A percentile compares a stretch with the other conserved stretches of the same genome.
Evolutionary conservation across 1,139 yeast species (phyloP).

Genomic region (Sugiyamaella japonica): DNA sequence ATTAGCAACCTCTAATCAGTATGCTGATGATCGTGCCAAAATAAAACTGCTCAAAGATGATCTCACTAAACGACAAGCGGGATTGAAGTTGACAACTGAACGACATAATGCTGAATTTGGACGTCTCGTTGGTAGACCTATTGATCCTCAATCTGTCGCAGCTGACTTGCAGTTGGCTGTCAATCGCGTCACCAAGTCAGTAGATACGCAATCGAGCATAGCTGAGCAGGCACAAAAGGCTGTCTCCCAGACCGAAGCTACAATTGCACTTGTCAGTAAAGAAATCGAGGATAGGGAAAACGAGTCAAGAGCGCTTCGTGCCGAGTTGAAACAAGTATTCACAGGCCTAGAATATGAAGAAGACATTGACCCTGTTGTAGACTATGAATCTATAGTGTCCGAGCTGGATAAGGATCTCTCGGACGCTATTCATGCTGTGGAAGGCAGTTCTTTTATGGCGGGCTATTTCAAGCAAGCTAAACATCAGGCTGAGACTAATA

Average conservation of each 20-base stretch:
- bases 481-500: conserved; percentile 50
- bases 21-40: conserved; percentile 59
- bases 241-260: conserved; percentile 18
- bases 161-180: conserved; percentile 20
- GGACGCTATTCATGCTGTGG: conserved; percentile 59
- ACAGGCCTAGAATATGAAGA: conserved; percentile 2
- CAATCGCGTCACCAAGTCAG: background rate
- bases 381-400: conserved; percentile 36
- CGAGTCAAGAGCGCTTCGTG: conserved; percentile 25
- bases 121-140: conserved; percentile 28
- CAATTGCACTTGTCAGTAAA: conserved; percentile 23
- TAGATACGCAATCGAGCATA: background rate
- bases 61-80: conserved; percentile 36
- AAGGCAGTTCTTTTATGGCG: conserved; percentile 64
- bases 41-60: conserved; percentile 48
- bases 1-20: conserved; percentile 54
- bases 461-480: conserved; percentile 66
- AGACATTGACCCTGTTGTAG: conserved; percentile 6
- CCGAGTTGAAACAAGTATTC: conserved; percentile 28
- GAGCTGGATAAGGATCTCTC: conserved; percentile 63
- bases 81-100: conserved; percentile 34
- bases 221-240: conserved; percentile 14
- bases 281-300: conserved; percentile 27
- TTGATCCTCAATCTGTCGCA: conserved; percentile 29
- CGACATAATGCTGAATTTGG: conserved; percentile 25